Percentiles rank a stretch among this genome's conserved stretches.
Evolutionary conservation across 306 rosid genomes (phyloP).

Genomic region (Sphenostylis stenocarpa): DNA sequence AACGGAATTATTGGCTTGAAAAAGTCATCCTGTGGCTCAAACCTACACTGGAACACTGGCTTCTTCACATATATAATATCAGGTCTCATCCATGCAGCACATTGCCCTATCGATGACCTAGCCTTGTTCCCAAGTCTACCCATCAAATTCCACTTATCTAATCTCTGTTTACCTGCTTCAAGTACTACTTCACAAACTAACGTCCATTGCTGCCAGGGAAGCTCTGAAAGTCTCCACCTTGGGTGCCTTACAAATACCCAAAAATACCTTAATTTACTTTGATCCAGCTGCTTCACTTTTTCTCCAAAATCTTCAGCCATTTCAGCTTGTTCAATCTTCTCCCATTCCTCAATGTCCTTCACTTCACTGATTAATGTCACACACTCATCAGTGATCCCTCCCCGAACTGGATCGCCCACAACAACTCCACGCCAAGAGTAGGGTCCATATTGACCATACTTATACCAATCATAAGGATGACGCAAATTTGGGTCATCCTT

Average conservation of each 20-base stretch:
- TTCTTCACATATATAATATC: conserved; percentile 82
- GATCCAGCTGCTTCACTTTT: conserved; percentile 61
- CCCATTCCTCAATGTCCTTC: conserved; percentile 88
- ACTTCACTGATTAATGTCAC: conserved; percentile 79
- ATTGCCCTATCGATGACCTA: conserved; percentile 60
- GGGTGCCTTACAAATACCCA: conserved; percentile 92
- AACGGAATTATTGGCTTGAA: conserved; percentile 59
- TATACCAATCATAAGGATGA: conserved; percentile 90
- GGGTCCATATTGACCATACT: conserved; percentile 87
- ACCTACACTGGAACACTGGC: conserved; percentile 81
- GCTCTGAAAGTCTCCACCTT: conserved; percentile 70
- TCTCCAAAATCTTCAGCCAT: conserved; percentile 71
- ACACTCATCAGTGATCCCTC: conserved; percentile 67
- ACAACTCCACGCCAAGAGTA: conserved; percentile 92
- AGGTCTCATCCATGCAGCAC: conserved; percentile 97
- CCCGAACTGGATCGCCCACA: conserved; percentile 76
- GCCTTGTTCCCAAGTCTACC: conserved; percentile 85
- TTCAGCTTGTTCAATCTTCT: conserved; percentile 77
- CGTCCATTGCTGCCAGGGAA: conserved; percentile 93
- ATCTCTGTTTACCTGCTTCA: conserved; percentile 78
- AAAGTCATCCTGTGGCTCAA: conserved; percentile 86
- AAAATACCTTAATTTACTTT: conserved; percentile 55
- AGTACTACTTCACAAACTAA: conserved; percentile 72
- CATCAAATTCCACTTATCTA: conserved; percentile 95
- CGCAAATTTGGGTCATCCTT: conserved; percentile 87